Conservation (phyloP, 2,329 filamentous ascomycete genomes). For the Plenodomus lindquistii region DNA sequence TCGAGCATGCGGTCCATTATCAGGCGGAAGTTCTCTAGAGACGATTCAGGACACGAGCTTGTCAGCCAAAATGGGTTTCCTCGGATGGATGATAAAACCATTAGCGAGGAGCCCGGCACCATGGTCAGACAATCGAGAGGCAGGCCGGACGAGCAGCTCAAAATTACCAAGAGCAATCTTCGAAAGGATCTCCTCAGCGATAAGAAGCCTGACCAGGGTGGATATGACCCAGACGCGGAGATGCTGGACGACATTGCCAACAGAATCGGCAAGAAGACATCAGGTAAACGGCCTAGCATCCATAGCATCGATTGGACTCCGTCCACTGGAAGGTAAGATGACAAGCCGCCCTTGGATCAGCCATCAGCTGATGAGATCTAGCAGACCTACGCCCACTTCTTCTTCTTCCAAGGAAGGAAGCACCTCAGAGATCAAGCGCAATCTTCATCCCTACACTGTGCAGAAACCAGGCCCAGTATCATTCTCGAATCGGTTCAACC, state of each 20-base stretch:
- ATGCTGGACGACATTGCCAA: slow-evolving; percentile 38
- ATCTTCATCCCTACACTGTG: slow-evolving; percentile 30
- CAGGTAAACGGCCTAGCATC: slow-evolving; percentile 39
- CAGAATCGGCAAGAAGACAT: slow-evolving; percentile 33
- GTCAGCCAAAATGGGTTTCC: slow-evolving; percentile 8
- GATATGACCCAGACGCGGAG: slow-evolving; percentile 45
- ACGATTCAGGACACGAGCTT: slow-evolving; percentile 13
- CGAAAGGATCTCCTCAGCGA: slow-evolving; percentile 39
- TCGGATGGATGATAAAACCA: slow-evolving; percentile 10
- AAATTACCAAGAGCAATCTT: slow-evolving; percentile 36
- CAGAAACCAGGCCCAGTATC: slow-evolving; percentile 15
- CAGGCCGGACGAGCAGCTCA: slow-evolving; percentile 27
- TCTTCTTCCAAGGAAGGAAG: slow-evolving; percentile 25
- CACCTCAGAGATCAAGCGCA: slow-evolving; percentile 8
- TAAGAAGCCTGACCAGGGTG: slow-evolving; percentile 37
- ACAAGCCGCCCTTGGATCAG: background rate
- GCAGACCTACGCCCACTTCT: slow-evolving; percentile 28
- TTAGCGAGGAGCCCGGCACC: slow-evolving; percentile 17
- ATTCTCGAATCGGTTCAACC: slow-evolving; percentile 21
- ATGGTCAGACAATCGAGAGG: slow-evolving; percentile 27
- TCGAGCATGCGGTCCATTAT: slow-evolving; percentile 41
- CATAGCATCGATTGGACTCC: slow-evolving; percentile 42
- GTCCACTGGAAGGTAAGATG: slow-evolving; percentile 30
- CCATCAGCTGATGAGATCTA: slow-evolving; percentile 16
- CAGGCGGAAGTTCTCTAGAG: slow-evolving; percentile 37